A percentile compares a stretch with the other conserved stretches of the same genome.
Evolutionary conservation across 176 grass and related monocot genomes (phyloP).

Genomic region (Phoenix roebelenii): DNA sequence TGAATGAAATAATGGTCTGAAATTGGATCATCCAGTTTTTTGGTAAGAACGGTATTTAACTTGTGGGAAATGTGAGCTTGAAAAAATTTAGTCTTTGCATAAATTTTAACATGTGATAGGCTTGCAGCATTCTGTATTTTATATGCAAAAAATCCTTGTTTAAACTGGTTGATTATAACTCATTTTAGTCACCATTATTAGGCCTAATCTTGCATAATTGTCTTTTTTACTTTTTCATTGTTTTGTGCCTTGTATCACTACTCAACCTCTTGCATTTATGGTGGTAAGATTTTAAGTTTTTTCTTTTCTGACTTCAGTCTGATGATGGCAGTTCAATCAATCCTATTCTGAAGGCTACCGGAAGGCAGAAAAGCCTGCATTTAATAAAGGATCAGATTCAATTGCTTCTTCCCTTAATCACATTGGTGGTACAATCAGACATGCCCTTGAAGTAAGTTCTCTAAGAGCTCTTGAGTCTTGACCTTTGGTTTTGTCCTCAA

Average conservation of each 20-base stretch:
- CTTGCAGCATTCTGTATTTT: too few species aligned
- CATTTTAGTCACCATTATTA: neutral
- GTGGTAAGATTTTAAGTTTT: neutral
- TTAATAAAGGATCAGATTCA: conserved; percentile 10
- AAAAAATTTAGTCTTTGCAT: too few species aligned
- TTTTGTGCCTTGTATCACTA: neutral
- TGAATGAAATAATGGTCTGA: too few species aligned
- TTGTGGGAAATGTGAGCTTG: too few species aligned
- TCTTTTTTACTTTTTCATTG: too few species aligned
- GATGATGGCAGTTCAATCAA: neutral
- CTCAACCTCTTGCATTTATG: too few species aligned
- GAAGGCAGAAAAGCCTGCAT: conserved; percentile 6
- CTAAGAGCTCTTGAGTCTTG: neutral
- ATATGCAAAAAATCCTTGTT: too few species aligned
- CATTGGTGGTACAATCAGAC: conserved; percentile 4
- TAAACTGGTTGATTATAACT: too few species aligned
- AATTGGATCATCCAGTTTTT: too few species aligned
- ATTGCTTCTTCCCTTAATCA: conserved; percentile 15
- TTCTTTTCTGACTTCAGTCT: neutral
- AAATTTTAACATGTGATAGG: too few species aligned
- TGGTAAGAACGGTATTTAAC: too few species aligned
- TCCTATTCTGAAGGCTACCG: neutral
- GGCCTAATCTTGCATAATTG: neutral
- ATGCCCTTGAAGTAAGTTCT: conserved; percentile 5
- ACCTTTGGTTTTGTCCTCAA: too few species aligned